Percentiles rank a stretch among this genome's conserved stretches.
Evolutionary conservation across 345 rosid genomes (phyloP).

Genomic region (Cochlearia excelsa): DNA sequence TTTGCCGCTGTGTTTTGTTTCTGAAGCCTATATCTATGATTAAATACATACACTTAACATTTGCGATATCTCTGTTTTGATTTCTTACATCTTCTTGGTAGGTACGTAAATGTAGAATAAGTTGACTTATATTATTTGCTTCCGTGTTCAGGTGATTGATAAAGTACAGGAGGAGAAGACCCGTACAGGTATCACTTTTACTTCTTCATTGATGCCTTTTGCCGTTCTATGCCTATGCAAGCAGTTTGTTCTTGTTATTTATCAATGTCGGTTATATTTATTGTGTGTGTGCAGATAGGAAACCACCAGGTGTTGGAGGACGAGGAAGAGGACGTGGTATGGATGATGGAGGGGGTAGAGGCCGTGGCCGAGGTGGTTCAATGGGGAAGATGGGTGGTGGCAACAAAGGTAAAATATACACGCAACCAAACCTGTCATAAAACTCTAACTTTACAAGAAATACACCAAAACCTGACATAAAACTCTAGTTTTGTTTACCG

Average conservation of each 20-base stretch:
- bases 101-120: neutral
- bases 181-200: constrained; percentile 33
- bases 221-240: neutral
- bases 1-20: neutral
- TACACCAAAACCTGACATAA: neutral
- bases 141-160: constrained; percentile 34
- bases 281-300: constrained; percentile 31
- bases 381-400: constrained; percentile 24
- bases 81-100: neutral
- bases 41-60: too few species aligned
- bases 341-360: constrained; percentile 39
- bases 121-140: neutral
- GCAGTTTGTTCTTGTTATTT: constrained; percentile 4
- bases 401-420: constrained; percentile 30
- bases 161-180: constrained; percentile 39
- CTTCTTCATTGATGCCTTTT: neutral
- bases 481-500: neutral
- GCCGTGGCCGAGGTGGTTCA: constrained; percentile 31
- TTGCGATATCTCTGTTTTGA: too few species aligned
- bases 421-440: neutral
- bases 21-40: neutral
- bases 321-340: constrained; percentile 39
- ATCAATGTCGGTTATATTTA: constrained; percentile 2
- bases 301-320: constrained; percentile 36
- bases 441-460: too few species aligned